A percentile compares a stretch with the other conserved stretches of the same genome.
Evolutionary conservation across 345 rosid species (phyloP).

Genomic region (Raphanus sativus): DNA sequence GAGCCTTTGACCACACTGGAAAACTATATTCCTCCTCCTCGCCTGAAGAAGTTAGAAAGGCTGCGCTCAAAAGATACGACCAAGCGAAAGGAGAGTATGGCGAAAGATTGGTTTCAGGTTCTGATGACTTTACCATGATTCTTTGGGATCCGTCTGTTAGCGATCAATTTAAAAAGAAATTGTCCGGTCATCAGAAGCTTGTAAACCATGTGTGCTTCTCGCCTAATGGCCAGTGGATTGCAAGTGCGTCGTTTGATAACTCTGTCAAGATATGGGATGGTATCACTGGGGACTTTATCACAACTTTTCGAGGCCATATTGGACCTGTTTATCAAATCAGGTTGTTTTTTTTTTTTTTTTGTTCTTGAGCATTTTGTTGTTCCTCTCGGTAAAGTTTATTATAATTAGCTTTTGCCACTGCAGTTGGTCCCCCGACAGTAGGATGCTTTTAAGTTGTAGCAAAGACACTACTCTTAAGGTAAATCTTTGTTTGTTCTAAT

Average conservation of each 20-base stretch:
- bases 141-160: constrained; percentile 90
- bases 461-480: constrained; percentile 97
- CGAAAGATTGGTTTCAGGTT: constrained; percentile 93
- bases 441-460: constrained; percentile 94
- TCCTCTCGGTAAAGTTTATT: not conserved
- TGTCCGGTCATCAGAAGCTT: constrained; percentile 97
- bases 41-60: constrained; percentile 85
- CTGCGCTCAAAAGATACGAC: constrained; percentile 86
- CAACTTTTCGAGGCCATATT: constrained; percentile 88
- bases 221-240: constrained; percentile 96
- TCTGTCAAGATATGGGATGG: constrained; percentile 97
- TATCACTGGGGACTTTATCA: constrained; percentile 73
- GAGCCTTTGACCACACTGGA: constrained; percentile 95
- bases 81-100: constrained; percentile 75
- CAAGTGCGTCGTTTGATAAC: constrained; percentile 95
- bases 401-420: not conserved
- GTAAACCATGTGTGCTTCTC: constrained; percentile 94
- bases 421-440: constrained; percentile 97
- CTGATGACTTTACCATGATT: constrained; percentile 98
- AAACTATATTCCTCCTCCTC: constrained; percentile 60
- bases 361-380: no score
- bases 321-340: constrained; percentile 91
- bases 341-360: not conserved
- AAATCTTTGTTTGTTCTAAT: not conserved
- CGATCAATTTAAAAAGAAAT: constrained; percentile 74